phyloP scores from a whole-genome alignment of 2,329 filamentous ascomycete species.

The Xylariaceae sp. region DNA sequence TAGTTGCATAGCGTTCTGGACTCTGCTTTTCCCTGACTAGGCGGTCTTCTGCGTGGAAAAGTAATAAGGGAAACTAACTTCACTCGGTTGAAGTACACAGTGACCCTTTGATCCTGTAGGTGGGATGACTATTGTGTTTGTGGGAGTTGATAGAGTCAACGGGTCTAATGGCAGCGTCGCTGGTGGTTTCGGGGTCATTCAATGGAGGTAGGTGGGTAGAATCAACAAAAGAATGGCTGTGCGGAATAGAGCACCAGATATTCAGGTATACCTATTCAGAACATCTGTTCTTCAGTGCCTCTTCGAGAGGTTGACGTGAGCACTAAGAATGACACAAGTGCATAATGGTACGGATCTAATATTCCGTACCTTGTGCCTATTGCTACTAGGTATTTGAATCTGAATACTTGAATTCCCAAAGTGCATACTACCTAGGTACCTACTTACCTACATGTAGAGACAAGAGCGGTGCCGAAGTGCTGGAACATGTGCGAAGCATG shows the following conservation, averaged over 20 bases:
- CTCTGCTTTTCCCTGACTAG: constrained; percentile 1
- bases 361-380: no score
- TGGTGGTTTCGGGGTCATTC: neutral
- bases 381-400: no score
- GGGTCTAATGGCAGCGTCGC: neutral
- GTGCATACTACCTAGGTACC: no score
- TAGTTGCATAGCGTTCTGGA: constrained; percentile 24
- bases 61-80: neutral
- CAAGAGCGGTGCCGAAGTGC: no score
- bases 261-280: no score
- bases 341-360: no score
- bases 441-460: no score
- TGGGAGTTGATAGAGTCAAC: constrained; percentile 2
- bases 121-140: neutral
- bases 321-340: no score
- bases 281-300: no score
- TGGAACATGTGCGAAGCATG: no score
- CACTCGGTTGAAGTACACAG: neutral
- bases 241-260: neutral
- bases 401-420: no score
- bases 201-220: neutral
- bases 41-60: constrained; percentile 2
- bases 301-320: no score
- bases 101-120: neutral
- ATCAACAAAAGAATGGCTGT: neutral